Evolutionary conservation across 177 flowering plant species (phyloP).

Genomic region (Vitis hybrid): DNA sequence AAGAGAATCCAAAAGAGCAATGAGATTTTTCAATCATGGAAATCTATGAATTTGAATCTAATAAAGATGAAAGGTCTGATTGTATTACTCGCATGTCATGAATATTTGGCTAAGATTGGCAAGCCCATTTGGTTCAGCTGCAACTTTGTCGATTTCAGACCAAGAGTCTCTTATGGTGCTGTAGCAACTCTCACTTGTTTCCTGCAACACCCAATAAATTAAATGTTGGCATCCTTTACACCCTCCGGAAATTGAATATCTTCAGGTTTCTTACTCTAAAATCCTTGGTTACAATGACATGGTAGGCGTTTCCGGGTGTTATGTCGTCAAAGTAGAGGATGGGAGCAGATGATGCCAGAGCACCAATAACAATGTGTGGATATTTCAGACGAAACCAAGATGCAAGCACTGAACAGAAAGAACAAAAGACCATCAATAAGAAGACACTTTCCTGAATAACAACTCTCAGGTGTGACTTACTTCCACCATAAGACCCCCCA

Average conservation of each 20-base stretch:
- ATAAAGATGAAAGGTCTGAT: background rate
- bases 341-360: conserved; percentile 65
- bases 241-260: no score
- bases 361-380: conserved; percentile 54
- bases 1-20: background rate
- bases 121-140: conserved; percentile 33
- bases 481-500: conserved; percentile 76
- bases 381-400: conserved; percentile 58
- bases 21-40: no score
- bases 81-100: conserved; percentile 43
- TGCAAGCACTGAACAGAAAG: conserved; percentile 34
- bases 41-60: background rate
- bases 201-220: conserved; percentile 21
- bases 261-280: conserved; percentile 28
- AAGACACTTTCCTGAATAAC: background rate
- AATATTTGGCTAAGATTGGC: conserved; percentile 31
- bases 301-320: conserved; percentile 35
- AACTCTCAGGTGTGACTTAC: conserved; percentile 22
- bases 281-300: conserved; percentile 33
- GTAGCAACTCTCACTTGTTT: conserved; percentile 46
- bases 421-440: background rate
- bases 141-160: conserved; percentile 37
- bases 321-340: conserved; percentile 50
- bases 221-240: no score
- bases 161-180: conserved; percentile 42